Conservation (phyloP, 345 rosid genomes). For the Laguncularia racemosa region DNA sequence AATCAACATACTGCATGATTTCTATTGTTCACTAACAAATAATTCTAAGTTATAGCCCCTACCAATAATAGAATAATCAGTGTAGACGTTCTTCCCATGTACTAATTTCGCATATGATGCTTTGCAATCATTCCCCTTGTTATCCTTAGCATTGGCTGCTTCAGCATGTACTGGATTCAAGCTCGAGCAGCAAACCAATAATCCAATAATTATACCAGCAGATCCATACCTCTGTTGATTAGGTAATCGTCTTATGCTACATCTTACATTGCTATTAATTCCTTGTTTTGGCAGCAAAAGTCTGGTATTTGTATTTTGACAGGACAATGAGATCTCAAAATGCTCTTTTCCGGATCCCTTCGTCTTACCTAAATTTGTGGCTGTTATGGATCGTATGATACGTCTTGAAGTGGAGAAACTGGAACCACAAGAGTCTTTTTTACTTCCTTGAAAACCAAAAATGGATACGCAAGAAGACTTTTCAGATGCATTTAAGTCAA, state of each 20-base stretch:
- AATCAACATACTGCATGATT: background rate
- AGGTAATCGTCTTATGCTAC: constrained; percentile 28
- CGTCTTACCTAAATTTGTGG: constrained; percentile 26
- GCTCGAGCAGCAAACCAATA: constrained; percentile 62
- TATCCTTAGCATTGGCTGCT: constrained; percentile 29
- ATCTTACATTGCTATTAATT: constrained; percentile 27
- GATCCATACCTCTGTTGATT: constrained; percentile 42
- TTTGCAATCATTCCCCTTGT: constrained; percentile 21
- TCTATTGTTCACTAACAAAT: too few species aligned
- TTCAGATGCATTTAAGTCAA: constrained; percentile 35
- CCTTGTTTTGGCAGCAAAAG: constrained; percentile 41
- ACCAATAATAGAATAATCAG: constrained; percentile 83
- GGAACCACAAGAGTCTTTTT: constrained; percentile 22
- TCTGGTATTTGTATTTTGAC: constrained; percentile 28
- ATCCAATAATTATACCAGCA: constrained; percentile 47
- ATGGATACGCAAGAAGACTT: constrained; percentile 25
- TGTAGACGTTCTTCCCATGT: constrained; percentile 72
- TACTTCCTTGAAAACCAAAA: constrained; percentile 14
- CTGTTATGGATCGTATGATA: constrained; percentile 21
- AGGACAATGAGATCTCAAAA: constrained; percentile 38
- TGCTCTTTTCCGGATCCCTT: constrained; percentile 26
- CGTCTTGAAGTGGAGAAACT: constrained; percentile 22
- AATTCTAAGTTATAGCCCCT: constrained; percentile 10
- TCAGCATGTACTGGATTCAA: constrained; percentile 56
- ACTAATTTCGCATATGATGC: constrained; percentile 24